phyloP scores from a whole-genome alignment of 768 basidiomycete species.

The Termitomyces sp. region DNA sequence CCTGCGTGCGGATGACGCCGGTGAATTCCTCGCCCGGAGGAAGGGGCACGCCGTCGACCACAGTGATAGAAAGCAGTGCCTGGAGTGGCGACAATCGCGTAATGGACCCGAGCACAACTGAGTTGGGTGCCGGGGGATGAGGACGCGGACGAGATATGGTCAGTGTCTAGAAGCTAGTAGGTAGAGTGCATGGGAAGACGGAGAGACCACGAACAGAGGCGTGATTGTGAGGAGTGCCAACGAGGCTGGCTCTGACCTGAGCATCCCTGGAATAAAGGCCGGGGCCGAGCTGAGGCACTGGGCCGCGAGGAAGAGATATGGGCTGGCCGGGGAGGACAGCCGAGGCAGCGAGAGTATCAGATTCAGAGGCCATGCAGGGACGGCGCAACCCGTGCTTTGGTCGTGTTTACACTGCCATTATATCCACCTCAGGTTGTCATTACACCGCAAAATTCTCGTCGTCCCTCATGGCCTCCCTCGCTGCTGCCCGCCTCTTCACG shows the following conservation, averaged over 20 bases:
- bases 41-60: conserved; percentile 82
- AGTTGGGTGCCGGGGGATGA: conserved; percentile 67
- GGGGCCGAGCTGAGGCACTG: conserved; percentile 51
- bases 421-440: conserved; percentile 15
- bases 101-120: conserved; percentile 77
- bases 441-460: conserved; percentile 22
- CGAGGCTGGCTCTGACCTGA: conserved; percentile 61
- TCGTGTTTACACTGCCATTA: conserved; percentile 26
- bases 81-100: conserved; percentile 81
- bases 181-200: conserved; percentile 17
- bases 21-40: conserved; percentile 84
- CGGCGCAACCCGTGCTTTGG: conserved; percentile 19
- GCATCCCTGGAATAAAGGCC: conserved; percentile 66
- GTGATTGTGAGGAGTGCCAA: conserved; percentile 56
- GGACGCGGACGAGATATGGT: conserved; percentile 63
- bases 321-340: conserved; percentile 76
- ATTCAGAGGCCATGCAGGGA: conserved; percentile 17
- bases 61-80: conserved; percentile 76
- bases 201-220: conserved; percentile 57
- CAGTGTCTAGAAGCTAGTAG: conserved; percentile 39
- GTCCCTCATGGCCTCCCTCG: conserved; percentile 49
- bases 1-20: conserved; percentile 83
- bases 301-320: conserved; percentile 48
- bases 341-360: too few relatives aligned
- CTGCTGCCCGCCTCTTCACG: conserved; percentile 55